Percentiles rank a stretch among this genome's conserved stretches.
Conservation (phyloP, 2,329 filamentous ascomycete genomes). For the Coleophoma crateriformis region DNA sequence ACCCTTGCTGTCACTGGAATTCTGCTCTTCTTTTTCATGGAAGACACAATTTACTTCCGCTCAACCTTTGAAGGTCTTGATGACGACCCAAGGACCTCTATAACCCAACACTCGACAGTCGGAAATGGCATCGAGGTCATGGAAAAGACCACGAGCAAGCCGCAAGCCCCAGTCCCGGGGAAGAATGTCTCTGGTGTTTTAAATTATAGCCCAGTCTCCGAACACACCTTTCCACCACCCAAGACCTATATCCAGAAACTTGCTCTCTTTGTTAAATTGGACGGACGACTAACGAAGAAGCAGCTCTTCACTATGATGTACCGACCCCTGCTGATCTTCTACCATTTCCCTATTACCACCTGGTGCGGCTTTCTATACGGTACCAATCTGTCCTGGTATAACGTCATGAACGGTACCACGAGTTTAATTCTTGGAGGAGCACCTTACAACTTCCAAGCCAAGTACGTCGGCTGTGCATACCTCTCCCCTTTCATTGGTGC, state of each 20-base stretch:
- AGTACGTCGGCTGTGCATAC: slow-evolving; percentile 27
- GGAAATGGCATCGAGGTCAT: background rate
- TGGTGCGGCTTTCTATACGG: slow-evolving; percentile 30
- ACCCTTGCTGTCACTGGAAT: background rate
- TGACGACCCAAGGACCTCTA: background rate
- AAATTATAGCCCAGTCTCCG: background rate
- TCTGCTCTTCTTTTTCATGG: background rate
- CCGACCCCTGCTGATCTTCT: slow-evolving; percentile 21
- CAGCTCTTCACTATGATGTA: slow-evolving; percentile 23
- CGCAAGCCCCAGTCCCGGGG: slow-evolving; percentile 10
- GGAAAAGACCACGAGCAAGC: background rate
- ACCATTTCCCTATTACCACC: slow-evolving; percentile 27
- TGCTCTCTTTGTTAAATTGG: slow-evolving; percentile 12
- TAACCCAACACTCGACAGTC: background rate
- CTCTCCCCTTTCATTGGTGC: slow-evolving; percentile 24
- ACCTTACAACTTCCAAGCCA: slow-evolving; percentile 29
- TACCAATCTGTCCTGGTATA: slow-evolving; percentile 29
- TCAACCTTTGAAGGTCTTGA: background rate
- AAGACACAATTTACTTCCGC: background rate
- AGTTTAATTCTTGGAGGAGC: slow-evolving; percentile 23
- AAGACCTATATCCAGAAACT: slow-evolving; percentile 23
- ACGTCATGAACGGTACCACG: slow-evolving; percentile 29
- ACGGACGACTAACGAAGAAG: slow-evolving; percentile 12
- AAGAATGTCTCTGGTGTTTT: slow-evolving; percentile 1
- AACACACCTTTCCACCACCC: slow-evolving; percentile 7